These are phyloP conservation scores for Austroboletus festivus DNA, from an alignment of 768 basidiomycete species.

Conservation along the genomic window DNA sequence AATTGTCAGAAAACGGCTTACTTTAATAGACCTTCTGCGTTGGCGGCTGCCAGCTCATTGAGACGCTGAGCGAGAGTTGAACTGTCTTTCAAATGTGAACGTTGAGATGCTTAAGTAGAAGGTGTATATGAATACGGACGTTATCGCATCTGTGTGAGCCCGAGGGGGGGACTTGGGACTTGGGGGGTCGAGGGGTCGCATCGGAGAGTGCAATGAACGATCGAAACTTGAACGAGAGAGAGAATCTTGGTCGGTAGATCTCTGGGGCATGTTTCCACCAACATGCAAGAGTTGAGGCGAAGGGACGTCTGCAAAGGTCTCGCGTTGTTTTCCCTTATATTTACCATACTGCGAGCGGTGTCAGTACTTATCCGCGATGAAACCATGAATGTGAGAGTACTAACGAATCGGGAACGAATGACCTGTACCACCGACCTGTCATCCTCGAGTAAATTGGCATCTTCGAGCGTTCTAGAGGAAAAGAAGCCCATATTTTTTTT, in stretches of 20 bases:
- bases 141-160: constrained; percentile 47
- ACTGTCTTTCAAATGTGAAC: constrained; percentile 36
- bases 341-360: constrained; percentile 46
- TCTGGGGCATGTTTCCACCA: constrained; percentile 17
- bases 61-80: constrained; percentile 76
- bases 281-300: constrained; percentile 32
- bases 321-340: constrained; percentile 55
- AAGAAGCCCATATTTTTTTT: constrained; percentile 36
- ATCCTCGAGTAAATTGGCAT: constrained; percentile 18
- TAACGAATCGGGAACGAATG: constrained; percentile 60
- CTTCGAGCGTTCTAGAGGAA: constrained; percentile 22
- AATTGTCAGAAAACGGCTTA: constrained; percentile 36
- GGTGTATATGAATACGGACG: constrained; percentile 40
- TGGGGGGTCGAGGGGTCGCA: constrained; percentile 21
- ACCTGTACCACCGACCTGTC: constrained; percentile 53
- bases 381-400: constrained; percentile 29
- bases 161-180: constrained; percentile 25
- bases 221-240: constrained; percentile 10
- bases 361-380: constrained; percentile 7
- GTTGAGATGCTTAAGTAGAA: constrained; percentile 9
- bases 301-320: constrained; percentile 33
- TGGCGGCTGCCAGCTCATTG: constrained; percentile 76
- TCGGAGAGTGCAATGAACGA: constrained; percentile 21
- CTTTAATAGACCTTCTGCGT: constrained; percentile 77
- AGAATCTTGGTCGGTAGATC: constrained; percentile 18